A percentile compares a stretch with the other conserved stretches of the same genome.
These are phyloP conservation scores for Piper longum DNA, from an alignment of 164 flowering plant genomes.

Conservation along the genomic window DNA sequence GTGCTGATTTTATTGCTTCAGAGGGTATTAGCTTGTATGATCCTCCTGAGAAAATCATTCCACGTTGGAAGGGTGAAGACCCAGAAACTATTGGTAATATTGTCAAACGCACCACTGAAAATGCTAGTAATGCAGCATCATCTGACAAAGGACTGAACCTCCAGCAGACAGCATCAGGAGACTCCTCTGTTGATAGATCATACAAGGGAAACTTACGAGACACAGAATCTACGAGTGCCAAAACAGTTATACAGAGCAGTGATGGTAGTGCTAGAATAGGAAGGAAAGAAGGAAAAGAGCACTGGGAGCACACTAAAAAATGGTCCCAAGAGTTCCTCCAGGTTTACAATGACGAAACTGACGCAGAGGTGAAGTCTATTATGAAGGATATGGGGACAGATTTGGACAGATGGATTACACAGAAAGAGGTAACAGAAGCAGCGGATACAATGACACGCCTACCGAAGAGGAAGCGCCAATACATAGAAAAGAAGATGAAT, in stretches of 20 bases:
- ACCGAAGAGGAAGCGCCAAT: slow-evolving; percentile 38
- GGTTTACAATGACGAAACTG: slow-evolving; percentile 65
- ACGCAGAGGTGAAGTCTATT: slow-evolving; percentile 69
- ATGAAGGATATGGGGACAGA: slow-evolving; percentile 90
- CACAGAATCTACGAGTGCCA: slow-evolving; percentile 20
- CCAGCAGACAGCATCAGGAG: slow-evolving; percentile 6
- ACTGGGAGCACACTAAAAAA: slow-evolving; percentile 94
- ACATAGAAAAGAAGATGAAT: slow-evolving; percentile 53
- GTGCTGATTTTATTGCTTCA: slow-evolving; percentile 5
- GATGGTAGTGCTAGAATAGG: slow-evolving; percentile 72
- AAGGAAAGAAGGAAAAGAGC: slow-evolving; percentile 77
- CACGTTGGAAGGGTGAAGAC: slow-evolving; percentile 73
- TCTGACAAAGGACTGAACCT: slow-evolving; percentile 12
- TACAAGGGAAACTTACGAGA: slow-evolving; percentile 8
- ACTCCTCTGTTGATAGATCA: background rate
- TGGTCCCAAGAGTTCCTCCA: slow-evolving; percentile 77
- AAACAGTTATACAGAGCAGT: slow-evolving; percentile 66
- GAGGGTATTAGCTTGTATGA: slow-evolving; percentile 94
- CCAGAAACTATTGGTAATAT: slow-evolving; percentile 42
- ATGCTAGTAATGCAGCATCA: slow-evolving; percentile 10
- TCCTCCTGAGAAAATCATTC: slow-evolving; percentile 74
- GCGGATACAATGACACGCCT: slow-evolving; percentile 53
- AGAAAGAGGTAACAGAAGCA: slow-evolving; percentile 66
- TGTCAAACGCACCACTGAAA: slow-evolving; percentile 21
- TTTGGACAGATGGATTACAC: slow-evolving; percentile 73